Conservation (phyloP, 2,329 filamentous ascomycete species). For the Apiospora koreana region DNA sequence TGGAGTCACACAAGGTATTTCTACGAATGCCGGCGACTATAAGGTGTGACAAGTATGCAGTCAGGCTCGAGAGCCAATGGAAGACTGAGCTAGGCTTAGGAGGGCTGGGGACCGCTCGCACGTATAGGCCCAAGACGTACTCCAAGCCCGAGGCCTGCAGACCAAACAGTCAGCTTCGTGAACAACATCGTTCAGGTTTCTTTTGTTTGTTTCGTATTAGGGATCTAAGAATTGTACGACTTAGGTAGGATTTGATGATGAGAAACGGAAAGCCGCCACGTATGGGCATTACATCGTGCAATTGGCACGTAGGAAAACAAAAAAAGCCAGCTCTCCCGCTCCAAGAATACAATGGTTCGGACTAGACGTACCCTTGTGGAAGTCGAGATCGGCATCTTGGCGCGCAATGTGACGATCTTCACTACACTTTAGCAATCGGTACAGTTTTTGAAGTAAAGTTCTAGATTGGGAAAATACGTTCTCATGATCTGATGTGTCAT, state of each 20-base stretch:
- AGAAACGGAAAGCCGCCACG: neutral
- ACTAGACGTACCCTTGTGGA: neutral
- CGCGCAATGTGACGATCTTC: neutral
- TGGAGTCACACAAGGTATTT: neutral
- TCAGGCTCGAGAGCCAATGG: neutral
- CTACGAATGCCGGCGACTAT: neutral
- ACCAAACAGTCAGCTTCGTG: neutral
- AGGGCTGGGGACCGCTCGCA: neutral
- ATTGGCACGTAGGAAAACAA: neutral
- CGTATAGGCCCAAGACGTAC: neutral
- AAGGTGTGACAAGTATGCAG: constrained; percentile 1
- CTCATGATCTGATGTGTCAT: neutral
- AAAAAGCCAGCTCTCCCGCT: neutral
- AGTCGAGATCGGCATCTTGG: neutral
- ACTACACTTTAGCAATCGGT: neutral
- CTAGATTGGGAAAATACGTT: neutral
- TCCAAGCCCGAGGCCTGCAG: neutral
- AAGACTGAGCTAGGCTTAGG: neutral
- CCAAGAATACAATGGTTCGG: neutral
- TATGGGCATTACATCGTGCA: neutral
- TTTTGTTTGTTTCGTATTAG: neutral
- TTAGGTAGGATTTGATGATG: neutral
- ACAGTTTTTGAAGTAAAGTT: neutral
- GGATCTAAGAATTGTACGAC: neutral
- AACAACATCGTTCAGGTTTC: neutral